A percentile compares a stretch with the other conserved stretches of the same genome.
Evolutionary conservation across 2,329 filamentous ascomycete genomes (phyloP).

Genomic region (Triangularia setosa): DNA sequence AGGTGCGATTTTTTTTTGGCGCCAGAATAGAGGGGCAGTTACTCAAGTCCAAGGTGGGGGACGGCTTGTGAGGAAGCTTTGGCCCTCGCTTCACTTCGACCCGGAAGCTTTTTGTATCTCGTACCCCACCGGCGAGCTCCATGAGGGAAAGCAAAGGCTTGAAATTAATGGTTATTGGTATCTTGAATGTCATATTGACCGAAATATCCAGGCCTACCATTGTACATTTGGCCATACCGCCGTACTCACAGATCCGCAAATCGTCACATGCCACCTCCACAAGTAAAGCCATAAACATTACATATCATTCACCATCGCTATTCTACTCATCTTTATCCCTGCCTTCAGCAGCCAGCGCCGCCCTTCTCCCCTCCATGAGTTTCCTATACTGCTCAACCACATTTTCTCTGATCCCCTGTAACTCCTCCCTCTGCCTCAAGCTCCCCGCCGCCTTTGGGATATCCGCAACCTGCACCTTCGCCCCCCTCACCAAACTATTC

Average conservation of each 20-base stretch:
- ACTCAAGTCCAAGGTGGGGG: background rate
- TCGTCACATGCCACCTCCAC: background rate
- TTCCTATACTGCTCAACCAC: slow-evolving; percentile 72
- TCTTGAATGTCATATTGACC: background rate
- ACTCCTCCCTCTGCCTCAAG: slow-evolving; percentile 67
- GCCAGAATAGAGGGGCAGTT: background rate
- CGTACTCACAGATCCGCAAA: background rate
- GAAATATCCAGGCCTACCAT: background rate
- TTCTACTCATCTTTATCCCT: background rate
- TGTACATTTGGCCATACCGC: background rate
- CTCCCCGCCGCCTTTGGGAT: slow-evolving; percentile 67
- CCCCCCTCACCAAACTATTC: slow-evolving; percentile 61
- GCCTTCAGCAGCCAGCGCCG: slow-evolving; percentile 11
- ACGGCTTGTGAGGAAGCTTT: slow-evolving; percentile 2
- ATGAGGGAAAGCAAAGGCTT: background rate
- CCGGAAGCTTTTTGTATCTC: background rate
- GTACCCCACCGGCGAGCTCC: background rate
- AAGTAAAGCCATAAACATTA: background rate
- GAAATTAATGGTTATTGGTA: background rate
- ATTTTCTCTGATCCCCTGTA: slow-evolving; percentile 63
- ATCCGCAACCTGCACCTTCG: slow-evolving; percentile 62
- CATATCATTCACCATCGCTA: background rate
- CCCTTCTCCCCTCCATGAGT: slow-evolving; percentile 58
- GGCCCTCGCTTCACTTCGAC: background rate
- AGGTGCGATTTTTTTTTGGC: background rate